Evolutionary conservation across 177 flowering plant genomes (phyloP).

Genomic region (Tripterygium wilfordii): DNA sequence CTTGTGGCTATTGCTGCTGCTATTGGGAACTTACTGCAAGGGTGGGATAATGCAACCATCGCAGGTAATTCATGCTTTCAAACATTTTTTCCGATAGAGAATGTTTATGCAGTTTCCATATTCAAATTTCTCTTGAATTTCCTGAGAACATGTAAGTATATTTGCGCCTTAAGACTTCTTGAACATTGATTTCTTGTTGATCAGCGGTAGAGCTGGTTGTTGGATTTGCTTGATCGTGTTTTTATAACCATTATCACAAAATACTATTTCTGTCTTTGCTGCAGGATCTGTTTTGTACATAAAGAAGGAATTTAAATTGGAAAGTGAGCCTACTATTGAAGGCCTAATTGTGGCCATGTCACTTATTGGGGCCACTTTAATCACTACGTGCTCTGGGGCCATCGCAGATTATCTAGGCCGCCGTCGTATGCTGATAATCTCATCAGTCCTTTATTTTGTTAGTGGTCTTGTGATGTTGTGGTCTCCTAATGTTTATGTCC

Average conservation of each 20-base stretch:
- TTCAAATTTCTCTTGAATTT: background rate
- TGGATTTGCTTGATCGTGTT: too few relatives aligned
- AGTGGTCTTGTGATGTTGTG: conserved; percentile 37
- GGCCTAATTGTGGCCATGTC: conserved; percentile 47
- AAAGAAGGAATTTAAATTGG: conserved; percentile 32
- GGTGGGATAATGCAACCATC: conserved; percentile 84
- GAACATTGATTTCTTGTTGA: too few relatives aligned
- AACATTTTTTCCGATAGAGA: too few relatives aligned
- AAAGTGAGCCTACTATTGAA: conserved; percentile 30
- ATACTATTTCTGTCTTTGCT: too few relatives aligned
- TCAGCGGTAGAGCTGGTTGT: too few relatives aligned
- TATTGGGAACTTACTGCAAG: conserved; percentile 68
- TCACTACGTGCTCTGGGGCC: conserved; percentile 38
- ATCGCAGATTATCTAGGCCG: conserved; percentile 33
- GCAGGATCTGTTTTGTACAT: conserved; percentile 42
- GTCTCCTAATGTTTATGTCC: conserved; percentile 41
- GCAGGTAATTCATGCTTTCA: conserved; percentile 42
- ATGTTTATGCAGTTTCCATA: background rate
- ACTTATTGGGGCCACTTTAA: conserved; percentile 39
- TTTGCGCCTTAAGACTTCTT: too few relatives aligned
- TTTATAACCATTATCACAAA: too few relatives aligned
- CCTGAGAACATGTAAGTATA: background rate
- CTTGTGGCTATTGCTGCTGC: conserved; percentile 70
- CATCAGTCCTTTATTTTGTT: conserved; percentile 30
- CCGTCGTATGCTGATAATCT: conserved; percentile 32